Evolutionary conservation across 768 basidiomycete genomes (phyloP).

Genomic region (Serpula lacrymans): DNA sequence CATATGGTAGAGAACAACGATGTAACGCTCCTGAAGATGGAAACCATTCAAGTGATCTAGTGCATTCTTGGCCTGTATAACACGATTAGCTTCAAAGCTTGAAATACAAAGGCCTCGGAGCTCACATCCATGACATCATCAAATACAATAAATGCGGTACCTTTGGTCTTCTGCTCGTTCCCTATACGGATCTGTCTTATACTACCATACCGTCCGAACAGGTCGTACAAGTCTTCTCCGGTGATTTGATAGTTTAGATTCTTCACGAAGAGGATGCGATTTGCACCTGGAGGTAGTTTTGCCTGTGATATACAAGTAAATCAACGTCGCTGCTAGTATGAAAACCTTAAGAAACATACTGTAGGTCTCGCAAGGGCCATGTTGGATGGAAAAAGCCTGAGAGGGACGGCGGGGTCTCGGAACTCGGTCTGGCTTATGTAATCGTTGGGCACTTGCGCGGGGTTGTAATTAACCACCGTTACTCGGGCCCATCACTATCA

Average conservation of each 20-base stretch:
- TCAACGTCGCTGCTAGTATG: background rate
- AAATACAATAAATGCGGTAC: constrained; percentile 95
- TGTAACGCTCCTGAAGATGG: constrained; percentile 96
- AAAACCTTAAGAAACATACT: constrained; percentile 36
- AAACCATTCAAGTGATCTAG: constrained; percentile 97
- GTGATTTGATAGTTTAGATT: constrained; percentile 91
- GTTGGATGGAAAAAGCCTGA: constrained; percentile 6
- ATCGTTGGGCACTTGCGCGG: background rate
- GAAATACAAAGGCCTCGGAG: constrained; percentile 6
- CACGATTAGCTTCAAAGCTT: constrained; percentile 10
- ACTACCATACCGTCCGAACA: constrained; percentile 96
- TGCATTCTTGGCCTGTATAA: constrained; percentile 84
- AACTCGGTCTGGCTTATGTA: too few species aligned
- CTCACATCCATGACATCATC: constrained; percentile 94
- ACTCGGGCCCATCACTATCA: too few species aligned
- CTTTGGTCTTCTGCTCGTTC: constrained; percentile 87
- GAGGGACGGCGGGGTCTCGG: too few species aligned
- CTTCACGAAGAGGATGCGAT: constrained; percentile 90
- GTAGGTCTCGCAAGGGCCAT: constrained; percentile 74
- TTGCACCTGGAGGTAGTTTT: constrained; percentile 89
- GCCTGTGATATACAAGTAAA: constrained; percentile 42
- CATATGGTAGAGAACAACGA: constrained; percentile 97
- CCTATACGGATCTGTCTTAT: constrained; percentile 95
- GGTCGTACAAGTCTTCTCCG: constrained; percentile 92
- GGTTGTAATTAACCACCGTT: constrained; percentile 1